Percentiles rank a stretch among this genome's conserved stretches.
These are phyloP conservation scores for Nematocida sp. DNA, from an alignment of 371 early-diverging fungal genomes.

Conservation along the genomic window DNA sequence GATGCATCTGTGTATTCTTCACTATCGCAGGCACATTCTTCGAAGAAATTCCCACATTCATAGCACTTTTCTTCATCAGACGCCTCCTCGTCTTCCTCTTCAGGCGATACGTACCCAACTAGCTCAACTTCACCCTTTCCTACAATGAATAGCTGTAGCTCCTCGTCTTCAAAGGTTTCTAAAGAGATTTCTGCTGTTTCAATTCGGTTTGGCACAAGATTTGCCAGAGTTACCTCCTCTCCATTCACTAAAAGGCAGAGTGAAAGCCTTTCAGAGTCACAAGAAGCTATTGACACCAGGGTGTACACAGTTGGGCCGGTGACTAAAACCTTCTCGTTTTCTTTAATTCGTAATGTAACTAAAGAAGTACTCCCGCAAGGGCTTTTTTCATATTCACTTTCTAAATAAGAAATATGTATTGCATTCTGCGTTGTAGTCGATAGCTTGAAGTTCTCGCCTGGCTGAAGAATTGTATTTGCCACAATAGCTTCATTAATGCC, in stretches of 20 bases:
- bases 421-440: conserved; percentile 22
- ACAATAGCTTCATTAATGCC: conserved; percentile 26
- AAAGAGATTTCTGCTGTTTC: conserved; percentile 43
- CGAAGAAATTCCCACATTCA: background rate
- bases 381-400: background rate
- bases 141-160: conserved; percentile 39
- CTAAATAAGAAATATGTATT: conserved; percentile 4
- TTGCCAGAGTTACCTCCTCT: conserved; percentile 44
- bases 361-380: conserved; percentile 6
- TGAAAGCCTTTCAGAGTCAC: conserved; percentile 27
- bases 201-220: conserved; percentile 33
- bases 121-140: conserved; percentile 53
- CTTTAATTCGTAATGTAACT: background rate
- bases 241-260: conserved; percentile 36
- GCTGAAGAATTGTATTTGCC: conserved; percentile 6
- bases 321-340: conserved; percentile 22
- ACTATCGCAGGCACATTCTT: background rate
- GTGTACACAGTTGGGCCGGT: conserved; percentile 18
- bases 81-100: background rate
- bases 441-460: conserved; percentile 32
- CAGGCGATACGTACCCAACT: conserved; percentile 10
- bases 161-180: conserved; percentile 18
- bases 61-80: conserved; percentile 21
- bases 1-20: background rate
- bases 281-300: background rate